Conservation (phyloP, 306 rosid species). For the Luffa acutangula region DNA sequence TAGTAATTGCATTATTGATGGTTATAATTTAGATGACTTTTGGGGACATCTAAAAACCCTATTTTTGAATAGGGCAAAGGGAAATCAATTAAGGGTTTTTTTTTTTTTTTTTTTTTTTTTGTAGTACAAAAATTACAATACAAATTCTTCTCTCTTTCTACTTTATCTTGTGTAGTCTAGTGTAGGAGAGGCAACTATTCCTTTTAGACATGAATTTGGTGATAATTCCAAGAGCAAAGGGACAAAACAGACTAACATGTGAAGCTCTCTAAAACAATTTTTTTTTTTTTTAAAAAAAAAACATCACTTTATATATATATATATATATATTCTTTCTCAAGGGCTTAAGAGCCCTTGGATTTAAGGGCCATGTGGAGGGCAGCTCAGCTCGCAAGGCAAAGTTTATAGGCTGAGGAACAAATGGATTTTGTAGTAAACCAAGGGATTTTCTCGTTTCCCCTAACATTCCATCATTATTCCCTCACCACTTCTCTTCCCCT, state of each 20-base stretch:
- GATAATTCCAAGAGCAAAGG: slow-evolving; percentile 45
- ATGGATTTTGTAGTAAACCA: slow-evolving; percentile 89
- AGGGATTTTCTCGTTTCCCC: slow-evolving; percentile 73
- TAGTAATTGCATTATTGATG: slow-evolving; percentile 9
- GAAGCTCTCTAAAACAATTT: slow-evolving; percentile 19
- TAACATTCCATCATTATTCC: slow-evolving; percentile 65
- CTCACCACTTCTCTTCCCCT: slow-evolving; percentile 18
- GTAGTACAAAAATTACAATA: neutral
- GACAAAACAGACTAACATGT: slow-evolving; percentile 57
- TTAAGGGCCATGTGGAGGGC: slow-evolving; percentile 58
- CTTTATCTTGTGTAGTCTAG: neutral
- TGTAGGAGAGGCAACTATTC: neutral
- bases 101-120: neutral
- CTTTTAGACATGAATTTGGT: neutral
- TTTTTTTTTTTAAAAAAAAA: neutral
- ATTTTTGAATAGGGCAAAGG: neutral
- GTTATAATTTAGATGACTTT: slow-evolving; percentile 4
- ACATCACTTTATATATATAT: slow-evolving; percentile 20
- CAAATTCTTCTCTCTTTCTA: neutral
- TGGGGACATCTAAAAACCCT: neutral
- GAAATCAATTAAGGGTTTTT: neutral
- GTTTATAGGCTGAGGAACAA: slow-evolving; percentile 44
- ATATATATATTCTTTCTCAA: neutral
- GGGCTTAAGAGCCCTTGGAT: slow-evolving; percentile 1
- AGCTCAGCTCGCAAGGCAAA: slow-evolving; percentile 44